Percentiles rank a stretch among this genome's conserved stretches.
Conservation (phyloP, 257 asterid genomes). For the Solanum tacnaense region DNA sequence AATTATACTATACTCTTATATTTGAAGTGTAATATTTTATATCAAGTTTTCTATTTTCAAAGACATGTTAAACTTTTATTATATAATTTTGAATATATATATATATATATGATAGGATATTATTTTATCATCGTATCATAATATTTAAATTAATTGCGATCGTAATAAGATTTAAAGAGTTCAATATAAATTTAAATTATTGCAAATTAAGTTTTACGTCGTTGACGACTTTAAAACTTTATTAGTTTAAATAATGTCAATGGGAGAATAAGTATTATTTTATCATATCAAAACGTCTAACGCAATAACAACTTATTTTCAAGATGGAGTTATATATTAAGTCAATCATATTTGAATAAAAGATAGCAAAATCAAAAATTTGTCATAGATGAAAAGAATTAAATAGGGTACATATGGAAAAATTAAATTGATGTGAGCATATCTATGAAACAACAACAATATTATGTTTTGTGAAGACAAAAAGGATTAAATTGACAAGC, state of each 20-base stretch:
- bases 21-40: neutral
- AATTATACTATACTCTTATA: neutral
- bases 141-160: neutral
- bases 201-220: neutral
- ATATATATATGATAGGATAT: neutral
- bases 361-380: neutral
- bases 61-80: neutral
- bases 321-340: neutral
- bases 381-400: neutral
- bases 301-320: neutral
- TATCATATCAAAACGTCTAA: neutral
- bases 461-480: neutral
- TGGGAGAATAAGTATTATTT: neutral
- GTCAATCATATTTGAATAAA: neutral
- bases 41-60: neutral
- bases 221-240: neutral
- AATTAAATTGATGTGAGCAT: neutral
- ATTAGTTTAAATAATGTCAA: neutral
- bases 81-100: neutral
- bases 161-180: neutral
- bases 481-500: neutral
- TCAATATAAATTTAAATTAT: neutral
- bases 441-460: neutral
- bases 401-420: neutral
- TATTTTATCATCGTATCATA: neutral